phyloP scores from a whole-genome alignment of 441 rosid species.

The Macaranga tanarius region DNA sequence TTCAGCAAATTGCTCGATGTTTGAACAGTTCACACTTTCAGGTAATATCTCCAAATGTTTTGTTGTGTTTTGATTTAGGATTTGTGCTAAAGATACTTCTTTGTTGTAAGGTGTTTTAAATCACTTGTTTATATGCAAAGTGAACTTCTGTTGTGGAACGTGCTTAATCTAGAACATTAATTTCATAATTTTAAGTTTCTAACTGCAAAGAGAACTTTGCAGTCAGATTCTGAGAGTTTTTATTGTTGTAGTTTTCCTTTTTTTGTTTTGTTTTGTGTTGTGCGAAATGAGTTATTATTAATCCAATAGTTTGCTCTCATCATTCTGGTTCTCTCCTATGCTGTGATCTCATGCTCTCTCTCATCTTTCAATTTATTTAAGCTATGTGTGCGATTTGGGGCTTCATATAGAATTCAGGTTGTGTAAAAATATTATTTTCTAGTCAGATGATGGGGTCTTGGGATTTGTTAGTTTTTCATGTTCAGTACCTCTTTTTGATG shows the following conservation, averaged over 20 bases:
- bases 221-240: neutral
- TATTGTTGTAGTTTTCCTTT: neutral
- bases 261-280: neutral
- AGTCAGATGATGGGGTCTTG: no score
- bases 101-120: neutral
- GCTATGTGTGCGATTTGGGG: no score
- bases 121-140: neutral
- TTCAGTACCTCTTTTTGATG: no score
- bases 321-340: no score
- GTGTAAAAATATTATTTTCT: no score
- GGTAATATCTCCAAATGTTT: conserved; percentile 37
- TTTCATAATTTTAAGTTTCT: neutral
- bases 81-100: neutral
- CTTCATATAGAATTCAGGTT: no score
- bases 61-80: conserved; percentile 3
- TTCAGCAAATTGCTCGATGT: conserved; percentile 65
- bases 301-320: no score
- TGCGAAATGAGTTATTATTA: no score
- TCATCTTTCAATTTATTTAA: no score
- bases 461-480: no score
- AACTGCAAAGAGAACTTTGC: conserved; percentile 8
- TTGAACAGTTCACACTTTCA: conserved; percentile 83
- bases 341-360: no score
- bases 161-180: conserved; percentile 10
- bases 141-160: neutral